Evolutionary conservation across 257 asterid species (phyloP).

Genomic region (Marsdenia floribunda): DNA sequence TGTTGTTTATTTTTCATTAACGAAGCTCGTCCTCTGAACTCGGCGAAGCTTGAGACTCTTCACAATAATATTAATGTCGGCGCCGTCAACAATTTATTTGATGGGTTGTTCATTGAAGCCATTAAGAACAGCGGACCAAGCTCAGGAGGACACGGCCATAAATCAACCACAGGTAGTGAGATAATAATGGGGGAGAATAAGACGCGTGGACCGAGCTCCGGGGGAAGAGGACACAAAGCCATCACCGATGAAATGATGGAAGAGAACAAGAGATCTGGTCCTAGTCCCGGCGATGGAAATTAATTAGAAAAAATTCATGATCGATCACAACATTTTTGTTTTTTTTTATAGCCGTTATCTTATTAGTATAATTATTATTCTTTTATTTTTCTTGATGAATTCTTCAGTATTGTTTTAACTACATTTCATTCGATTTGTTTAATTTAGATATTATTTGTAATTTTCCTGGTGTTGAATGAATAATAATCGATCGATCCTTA

Average conservation of each 20-base stretch:
- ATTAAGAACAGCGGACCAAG: constrained; percentile 14
- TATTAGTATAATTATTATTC: no score
- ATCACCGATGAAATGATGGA: not conserved
- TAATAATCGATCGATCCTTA: no score
- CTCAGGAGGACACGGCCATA: constrained; percentile 16
- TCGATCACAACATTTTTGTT: no score
- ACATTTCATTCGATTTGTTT: no score
- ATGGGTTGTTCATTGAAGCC: not conserved
- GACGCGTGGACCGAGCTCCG: constrained; percentile 9
- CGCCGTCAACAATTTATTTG: not conserved
- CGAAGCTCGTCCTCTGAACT: constrained; percentile 12
- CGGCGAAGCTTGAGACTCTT: no score
- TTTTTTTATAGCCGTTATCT: no score
- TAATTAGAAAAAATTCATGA: not conserved
- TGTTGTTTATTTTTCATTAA: constrained; percentile 3
- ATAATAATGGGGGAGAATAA: not conserved
- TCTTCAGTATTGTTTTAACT: no score
- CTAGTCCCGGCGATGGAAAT: constrained; percentile 7
- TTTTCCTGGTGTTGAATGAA: no score
- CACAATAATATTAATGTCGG: no score
- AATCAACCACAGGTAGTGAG: not conserved
- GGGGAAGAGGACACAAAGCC: constrained; percentile 5
- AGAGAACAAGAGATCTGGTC: constrained; percentile 9
- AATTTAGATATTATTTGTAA: no score
- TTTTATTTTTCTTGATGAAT: no score